These are phyloP conservation scores for Paradendryphiella salina DNA, from an alignment of 2,329 filamentous ascomycete genomes.

Conservation along the genomic window DNA sequence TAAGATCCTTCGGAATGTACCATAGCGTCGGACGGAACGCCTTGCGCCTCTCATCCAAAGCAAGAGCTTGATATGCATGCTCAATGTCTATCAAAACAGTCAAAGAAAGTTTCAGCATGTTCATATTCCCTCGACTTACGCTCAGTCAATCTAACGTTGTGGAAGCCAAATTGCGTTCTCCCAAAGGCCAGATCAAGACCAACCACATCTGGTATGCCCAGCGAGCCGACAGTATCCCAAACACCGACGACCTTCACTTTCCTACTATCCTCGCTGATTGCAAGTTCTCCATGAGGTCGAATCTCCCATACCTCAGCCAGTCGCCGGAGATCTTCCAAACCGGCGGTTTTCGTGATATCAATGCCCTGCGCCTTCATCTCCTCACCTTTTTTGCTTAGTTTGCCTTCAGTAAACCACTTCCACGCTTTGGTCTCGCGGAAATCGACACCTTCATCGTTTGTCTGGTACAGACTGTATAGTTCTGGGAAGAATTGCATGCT, in stretches of 20 bases:
- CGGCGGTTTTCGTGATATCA: slow-evolving; percentile 7
- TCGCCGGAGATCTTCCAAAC: slow-evolving; percentile 26
- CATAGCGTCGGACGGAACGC: slow-evolving; percentile 59
- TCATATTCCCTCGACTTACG: slow-evolving; percentile 26
- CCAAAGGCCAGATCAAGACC: slow-evolving; percentile 23
- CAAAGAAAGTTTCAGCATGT: slow-evolving; percentile 23
- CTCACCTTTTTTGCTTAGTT: slow-evolving; percentile 31
- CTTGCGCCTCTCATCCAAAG: slow-evolving; percentile 57
- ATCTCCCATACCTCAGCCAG: slow-evolving; percentile 44
- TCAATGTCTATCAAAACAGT: slow-evolving; percentile 47
- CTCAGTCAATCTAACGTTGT: slow-evolving; percentile 41
- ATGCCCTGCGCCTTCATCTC: slow-evolving; percentile 20
- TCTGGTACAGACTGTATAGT: slow-evolving; percentile 48
- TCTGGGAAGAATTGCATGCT: slow-evolving; percentile 52
- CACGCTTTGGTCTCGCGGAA: slow-evolving; percentile 37
- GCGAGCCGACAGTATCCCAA: slow-evolving; percentile 54
- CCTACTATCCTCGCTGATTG: slow-evolving; percentile 27
- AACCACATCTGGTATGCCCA: slow-evolving; percentile 53
- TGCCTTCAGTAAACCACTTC: slow-evolving; percentile 44
- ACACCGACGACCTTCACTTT: slow-evolving; percentile 52
- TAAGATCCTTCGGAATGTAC: slow-evolving; percentile 47
- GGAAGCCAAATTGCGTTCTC: slow-evolving; percentile 38
- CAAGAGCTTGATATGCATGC: slow-evolving; percentile 60
- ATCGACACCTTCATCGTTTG: slow-evolving; percentile 29
- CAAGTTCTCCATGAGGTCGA: slow-evolving; percentile 31